Conservation (phyloP, 805 yeast genomes). For the Kodamaea lidongshanica region DNA sequence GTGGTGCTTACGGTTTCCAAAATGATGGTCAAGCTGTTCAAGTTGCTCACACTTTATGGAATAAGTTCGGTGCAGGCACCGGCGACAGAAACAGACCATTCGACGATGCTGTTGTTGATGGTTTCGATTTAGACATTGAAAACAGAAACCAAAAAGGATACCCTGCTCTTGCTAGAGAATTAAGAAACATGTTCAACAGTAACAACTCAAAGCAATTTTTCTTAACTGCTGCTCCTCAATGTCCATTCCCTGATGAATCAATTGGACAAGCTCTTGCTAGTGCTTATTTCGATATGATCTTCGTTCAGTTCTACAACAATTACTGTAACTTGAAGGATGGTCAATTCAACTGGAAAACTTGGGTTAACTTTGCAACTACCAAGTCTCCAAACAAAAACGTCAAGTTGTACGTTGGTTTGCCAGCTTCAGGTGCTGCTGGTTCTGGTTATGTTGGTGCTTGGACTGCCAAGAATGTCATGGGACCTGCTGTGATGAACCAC, state of each 20-base stretch:
- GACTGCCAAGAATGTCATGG: no score
- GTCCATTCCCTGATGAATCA: conserved; percentile 34
- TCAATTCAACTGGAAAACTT: conserved; percentile 59
- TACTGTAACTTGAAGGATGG: conserved; percentile 21
- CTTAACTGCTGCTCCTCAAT: conserved; percentile 35
- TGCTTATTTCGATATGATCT: conserved; percentile 27
- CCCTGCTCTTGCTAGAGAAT: conserved; percentile 15
- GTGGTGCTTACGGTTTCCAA: conserved; percentile 33
- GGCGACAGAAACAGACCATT: conserved; percentile 3
- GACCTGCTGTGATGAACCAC: conserved; percentile 19
- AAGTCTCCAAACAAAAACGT: conserved; percentile 43
- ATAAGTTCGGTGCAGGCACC: conserved; percentile 29
- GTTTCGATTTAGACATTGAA: conserved; percentile 23
- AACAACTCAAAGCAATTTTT: conserved; percentile 27
- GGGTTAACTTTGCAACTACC: conserved; percentile 57
- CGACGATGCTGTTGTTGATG: conserved; percentile 21
- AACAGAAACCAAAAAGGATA: conserved; percentile 26
- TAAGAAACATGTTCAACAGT: conserved; percentile 17
- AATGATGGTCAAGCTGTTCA: conserved; percentile 48
- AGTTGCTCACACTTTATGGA: conserved; percentile 42
- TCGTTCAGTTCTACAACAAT: conserved; percentile 37
- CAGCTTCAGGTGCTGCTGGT: conserved; percentile 27
- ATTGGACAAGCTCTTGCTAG: conserved; percentile 24
- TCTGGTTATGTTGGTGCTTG: conserved; percentile 27
- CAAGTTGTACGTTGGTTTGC: conserved; percentile 30